Evolutionary conservation across 306 rosid species (phyloP), one percentile per base, ranked within the genome.

Genomic region (Citrullus colocynthis): DNA sequence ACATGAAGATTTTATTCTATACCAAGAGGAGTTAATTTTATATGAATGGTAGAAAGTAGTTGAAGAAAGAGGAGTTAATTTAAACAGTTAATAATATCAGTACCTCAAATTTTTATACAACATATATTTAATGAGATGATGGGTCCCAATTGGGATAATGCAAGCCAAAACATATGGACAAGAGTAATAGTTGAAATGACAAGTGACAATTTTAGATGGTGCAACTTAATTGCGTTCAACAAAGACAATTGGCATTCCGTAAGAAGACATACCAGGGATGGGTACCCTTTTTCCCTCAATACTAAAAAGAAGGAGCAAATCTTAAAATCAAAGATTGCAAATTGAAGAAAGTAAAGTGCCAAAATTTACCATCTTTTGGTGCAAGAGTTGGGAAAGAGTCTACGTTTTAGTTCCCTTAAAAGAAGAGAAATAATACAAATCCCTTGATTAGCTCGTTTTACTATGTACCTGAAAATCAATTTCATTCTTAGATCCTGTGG

Each of bases 221-320:
- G 79, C 57, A 28, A 57, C 12, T 76, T 28, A 59, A 77, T 36
- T 77, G 49, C 61, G 4, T 32, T 42, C 49, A 77, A 20, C 72
- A 77, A 77, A 64, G 80, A 24, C 58, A 77, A 45, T 77, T 77
- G 80, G 72, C 59, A 77, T 77, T 37, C 49, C 44, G 45, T 54
- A 37, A 39, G 54, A 55, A 39, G 66, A 49, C 66, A 55, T 10
- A 13, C 67, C 54, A 57, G 54, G 54, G 39, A 59, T 45, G 44
- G 67, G 39, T 9, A n/a, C 81, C 37, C n/a, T 48, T 65, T 78
- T 49, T 36, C 65, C 58, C 7, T 52, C 13, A 66, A 36, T 65
- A 63, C 75, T 34, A 65, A 78, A 78, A 65, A 45, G 65, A 41
- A 78, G 28, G 9, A 54, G 54, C 45, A 78, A 65, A 78, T 65